Evolutionary conservation across 768 basidiomycete species (phyloP).

Genomic region (Leccinum uliginosum): DNA sequence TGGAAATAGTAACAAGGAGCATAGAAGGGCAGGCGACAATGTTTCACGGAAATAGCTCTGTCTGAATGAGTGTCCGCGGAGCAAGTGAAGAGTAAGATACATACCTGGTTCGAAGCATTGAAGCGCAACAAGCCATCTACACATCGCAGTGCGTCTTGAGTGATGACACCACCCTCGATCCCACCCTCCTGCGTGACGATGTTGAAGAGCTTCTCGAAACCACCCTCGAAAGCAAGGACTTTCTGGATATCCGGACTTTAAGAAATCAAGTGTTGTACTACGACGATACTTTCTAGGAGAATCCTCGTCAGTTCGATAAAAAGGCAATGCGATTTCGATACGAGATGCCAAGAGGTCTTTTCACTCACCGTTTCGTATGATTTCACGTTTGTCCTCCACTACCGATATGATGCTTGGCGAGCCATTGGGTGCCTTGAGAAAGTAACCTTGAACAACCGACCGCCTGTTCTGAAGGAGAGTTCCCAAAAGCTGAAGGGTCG

Average conservation of each 20-base stretch:
- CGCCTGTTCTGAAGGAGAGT: conserved; percentile 80
- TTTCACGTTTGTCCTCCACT: conserved; percentile 83
- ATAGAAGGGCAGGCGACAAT: conserved; percentile 60
- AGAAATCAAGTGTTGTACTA: conserved; percentile 75
- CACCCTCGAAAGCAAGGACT: conserved; percentile 93
- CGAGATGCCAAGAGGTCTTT: neutral
- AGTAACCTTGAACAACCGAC: conserved; percentile 81
- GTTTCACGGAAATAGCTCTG: conserved; percentile 98
- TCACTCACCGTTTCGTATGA: conserved; percentile 77
- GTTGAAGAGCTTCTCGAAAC: conserved; percentile 92
- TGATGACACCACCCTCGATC: conserved; percentile 82
- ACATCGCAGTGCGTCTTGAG: conserved; percentile 81
- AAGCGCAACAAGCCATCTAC: conserved; percentile 85
- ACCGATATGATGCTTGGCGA: conserved; percentile 66
- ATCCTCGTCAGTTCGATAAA: conserved; percentile 8
- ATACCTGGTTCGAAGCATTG: conserved; percentile 92
- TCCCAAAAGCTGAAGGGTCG: conserved; percentile 76
- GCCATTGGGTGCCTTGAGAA: conserved; percentile 80
- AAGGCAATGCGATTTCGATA: neutral
- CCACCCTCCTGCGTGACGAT: conserved; percentile 87
- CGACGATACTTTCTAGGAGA: conserved; percentile 69
- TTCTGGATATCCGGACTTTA: conserved; percentile 95
- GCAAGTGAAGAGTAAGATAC: conserved; percentile 8
- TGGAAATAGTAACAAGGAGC: conserved; percentile 69
- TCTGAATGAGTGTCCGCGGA: conserved; percentile 13